A percentile compares a stretch with the other conserved stretches of the same genome.
Conservation (phyloP, 306 rosid species). For the Delonix regia region DNA sequence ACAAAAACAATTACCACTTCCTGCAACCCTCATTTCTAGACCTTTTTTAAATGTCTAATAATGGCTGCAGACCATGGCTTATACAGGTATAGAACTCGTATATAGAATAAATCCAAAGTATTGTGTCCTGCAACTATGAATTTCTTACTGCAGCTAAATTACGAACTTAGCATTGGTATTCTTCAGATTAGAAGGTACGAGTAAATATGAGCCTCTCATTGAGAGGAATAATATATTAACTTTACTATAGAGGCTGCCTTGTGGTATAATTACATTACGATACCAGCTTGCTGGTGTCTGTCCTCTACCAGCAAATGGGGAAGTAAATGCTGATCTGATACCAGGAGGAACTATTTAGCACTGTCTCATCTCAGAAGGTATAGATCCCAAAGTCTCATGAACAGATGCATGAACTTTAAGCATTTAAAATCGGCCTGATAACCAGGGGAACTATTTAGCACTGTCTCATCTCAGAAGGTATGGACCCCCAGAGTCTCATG, state of each 20-base stretch:
- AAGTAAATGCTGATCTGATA: conserved; percentile 16
- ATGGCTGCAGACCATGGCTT: neutral
- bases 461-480: too few species aligned
- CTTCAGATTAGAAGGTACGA: neutral
- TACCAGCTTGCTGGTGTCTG: conserved; percentile 30
- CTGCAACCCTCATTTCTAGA: neutral
- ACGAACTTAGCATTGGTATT: conserved; percentile 25
- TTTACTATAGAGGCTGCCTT: conserved; percentile 25
- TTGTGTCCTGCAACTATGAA: conserved; percentile 12
- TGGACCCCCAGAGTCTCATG: too few species aligned
- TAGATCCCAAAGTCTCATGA: neutral
- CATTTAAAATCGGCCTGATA: neutral
- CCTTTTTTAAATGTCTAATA: neutral
- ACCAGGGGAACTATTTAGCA: neutral
- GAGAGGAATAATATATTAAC: conserved; percentile 13
- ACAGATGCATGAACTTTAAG: neutral
- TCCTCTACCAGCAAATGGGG: conserved; percentile 32
- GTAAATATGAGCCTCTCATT: conserved; percentile 20
- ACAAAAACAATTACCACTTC: neutral
- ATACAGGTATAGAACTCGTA: conserved; percentile 7
- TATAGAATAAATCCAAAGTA: neutral
- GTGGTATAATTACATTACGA: conserved; percentile 44
- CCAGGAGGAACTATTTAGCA: conserved; percentile 5
- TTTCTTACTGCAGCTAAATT: conserved; percentile 21
- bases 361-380: neutral